Evolutionary conservation across 306 rosid genomes (phyloP).

Genomic region (Sindora glabra): DNA sequence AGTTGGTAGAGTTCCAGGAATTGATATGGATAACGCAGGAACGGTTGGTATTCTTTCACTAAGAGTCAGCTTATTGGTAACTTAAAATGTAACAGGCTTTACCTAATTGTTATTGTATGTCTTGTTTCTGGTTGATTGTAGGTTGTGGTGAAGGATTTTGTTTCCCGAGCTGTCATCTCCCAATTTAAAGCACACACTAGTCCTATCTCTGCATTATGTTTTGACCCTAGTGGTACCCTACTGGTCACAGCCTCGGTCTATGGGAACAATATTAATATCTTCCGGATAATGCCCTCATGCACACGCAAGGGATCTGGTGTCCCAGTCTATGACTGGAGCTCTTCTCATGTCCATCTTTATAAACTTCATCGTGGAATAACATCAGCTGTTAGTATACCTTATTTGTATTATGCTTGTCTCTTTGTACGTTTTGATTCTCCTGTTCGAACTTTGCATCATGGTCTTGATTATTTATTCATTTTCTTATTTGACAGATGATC

Average conservation of each 20-base stretch:
- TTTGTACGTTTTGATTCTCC: conserved; percentile 14
- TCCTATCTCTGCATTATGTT: conserved; percentile 87
- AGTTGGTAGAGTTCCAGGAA: conserved; percentile 56
- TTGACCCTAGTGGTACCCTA: conserved; percentile 89
- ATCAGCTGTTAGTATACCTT: conserved; percentile 71
- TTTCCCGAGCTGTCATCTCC: conserved; percentile 55
- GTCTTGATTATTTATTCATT: neutral
- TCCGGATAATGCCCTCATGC: conserved; percentile 74
- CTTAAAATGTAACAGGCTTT: neutral
- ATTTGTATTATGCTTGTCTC: conserved; percentile 7
- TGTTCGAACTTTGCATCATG: conserved; percentile 1
- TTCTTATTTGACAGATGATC: conserved; percentile 52
- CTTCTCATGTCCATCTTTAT: conserved; percentile 85
- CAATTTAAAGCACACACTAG: conserved; percentile 88
- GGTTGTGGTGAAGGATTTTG: conserved; percentile 81
- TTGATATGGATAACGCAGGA: conserved; percentile 65
- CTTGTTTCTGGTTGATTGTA: conserved; percentile 35
- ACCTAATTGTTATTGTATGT: conserved; percentile 6
- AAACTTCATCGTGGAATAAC: conserved; percentile 88
- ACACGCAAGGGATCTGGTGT: conserved; percentile 45
- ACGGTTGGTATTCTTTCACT: conserved; percentile 54
- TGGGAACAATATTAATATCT: conserved; percentile 80
- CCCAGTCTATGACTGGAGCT: conserved; percentile 48
- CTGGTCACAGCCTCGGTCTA: conserved; percentile 78
- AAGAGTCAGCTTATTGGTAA: neutral